phyloP scores from a whole-genome alignment of 768 basidiomycete genomes.

The Phanerochaete sordida region DNA sequence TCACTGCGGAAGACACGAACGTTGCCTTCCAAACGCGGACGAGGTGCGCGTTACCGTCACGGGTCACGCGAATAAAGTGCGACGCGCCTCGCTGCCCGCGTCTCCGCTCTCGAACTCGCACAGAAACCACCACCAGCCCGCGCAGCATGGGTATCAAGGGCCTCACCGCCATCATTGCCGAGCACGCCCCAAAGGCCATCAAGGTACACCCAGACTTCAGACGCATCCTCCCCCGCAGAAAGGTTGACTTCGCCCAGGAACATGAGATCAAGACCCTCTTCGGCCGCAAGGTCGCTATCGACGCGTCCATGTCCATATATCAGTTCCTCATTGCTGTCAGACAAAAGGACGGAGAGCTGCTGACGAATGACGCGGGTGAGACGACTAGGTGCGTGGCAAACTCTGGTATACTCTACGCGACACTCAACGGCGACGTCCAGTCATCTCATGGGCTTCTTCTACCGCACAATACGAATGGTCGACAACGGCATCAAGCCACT shows the following conservation, averaged over 20 bases:
- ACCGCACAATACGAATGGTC: constrained; percentile 94
- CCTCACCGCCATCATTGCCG: constrained; percentile 81
- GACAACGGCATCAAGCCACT: constrained; percentile 98
- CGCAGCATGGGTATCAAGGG: constrained; percentile 89
- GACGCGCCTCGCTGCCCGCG: neutral
- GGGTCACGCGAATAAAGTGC: neutral
- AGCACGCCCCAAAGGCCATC: constrained; percentile 87
- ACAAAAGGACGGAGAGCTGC: constrained; percentile 92
- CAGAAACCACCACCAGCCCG: neutral
- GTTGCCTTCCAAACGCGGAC: neutral
- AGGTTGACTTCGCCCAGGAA: constrained; percentile 40
- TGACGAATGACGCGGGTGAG: constrained; percentile 97
- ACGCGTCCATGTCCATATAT: constrained; percentile 97
- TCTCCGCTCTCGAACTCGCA: no score
- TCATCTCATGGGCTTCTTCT: constrained; percentile 99
- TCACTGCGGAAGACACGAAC: neutral
- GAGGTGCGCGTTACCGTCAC: neutral
- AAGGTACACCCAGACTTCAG: constrained; percentile 26
- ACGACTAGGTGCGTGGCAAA: constrained; percentile 65
- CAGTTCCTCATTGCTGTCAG: constrained; percentile 98
- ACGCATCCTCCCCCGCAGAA: constrained; percentile 4
- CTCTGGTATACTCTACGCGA: neutral
- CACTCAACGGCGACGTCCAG: constrained; percentile 30
- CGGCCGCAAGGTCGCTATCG: constrained; percentile 96
- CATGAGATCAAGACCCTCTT: constrained; percentile 97